These are phyloP conservation scores for Funneliformis geosporum DNA, from an alignment of 192 early-diverging fungal species.

Conservation along the genomic window DNA sequence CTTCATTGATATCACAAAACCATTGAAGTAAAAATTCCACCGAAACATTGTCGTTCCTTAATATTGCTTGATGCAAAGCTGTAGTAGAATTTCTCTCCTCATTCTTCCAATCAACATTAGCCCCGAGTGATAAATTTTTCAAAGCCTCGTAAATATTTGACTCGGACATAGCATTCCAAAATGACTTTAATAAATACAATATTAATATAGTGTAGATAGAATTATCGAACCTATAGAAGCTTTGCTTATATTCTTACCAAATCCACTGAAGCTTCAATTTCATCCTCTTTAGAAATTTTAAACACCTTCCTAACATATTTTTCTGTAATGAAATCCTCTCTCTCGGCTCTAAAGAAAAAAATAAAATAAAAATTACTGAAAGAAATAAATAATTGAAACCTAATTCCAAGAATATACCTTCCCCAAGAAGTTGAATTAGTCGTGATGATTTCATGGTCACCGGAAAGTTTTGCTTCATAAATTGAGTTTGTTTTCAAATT, in stretches of 20 bases:
- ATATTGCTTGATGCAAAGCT: conserved; percentile 67
- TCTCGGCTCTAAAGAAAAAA: conserved; percentile 45
- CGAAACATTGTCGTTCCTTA: conserved; percentile 62
- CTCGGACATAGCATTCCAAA: conserved; percentile 61
- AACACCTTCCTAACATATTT: conserved; percentile 69
- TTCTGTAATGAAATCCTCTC: conserved; percentile 60
- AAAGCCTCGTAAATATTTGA: conserved; percentile 61
- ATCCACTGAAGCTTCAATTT: conserved; percentile 35
- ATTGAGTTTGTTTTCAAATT: conserved; percentile 74
- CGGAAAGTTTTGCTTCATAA: conserved; percentile 51
- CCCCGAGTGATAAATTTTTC: conserved; percentile 70
- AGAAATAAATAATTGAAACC: neutral
- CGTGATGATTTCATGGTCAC: conserved; percentile 44
- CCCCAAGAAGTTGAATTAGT: conserved; percentile 42
- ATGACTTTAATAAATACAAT: conserved; percentile 38
- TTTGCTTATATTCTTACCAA: conserved; percentile 27
- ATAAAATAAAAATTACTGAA: too few species aligned
- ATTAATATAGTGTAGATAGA: neutral
- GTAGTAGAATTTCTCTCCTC: conserved; percentile 55
- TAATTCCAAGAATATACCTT: neutral
- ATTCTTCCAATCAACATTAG: conserved; percentile 70
- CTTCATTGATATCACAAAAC: conserved; percentile 69
- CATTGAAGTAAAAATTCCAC: conserved; percentile 83
- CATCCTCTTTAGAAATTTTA: conserved; percentile 38
- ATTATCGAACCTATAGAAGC: neutral